Evolutionary conservation across 345 rosid species (phyloP).

Genomic region (Nasturtium officinale): DNA sequence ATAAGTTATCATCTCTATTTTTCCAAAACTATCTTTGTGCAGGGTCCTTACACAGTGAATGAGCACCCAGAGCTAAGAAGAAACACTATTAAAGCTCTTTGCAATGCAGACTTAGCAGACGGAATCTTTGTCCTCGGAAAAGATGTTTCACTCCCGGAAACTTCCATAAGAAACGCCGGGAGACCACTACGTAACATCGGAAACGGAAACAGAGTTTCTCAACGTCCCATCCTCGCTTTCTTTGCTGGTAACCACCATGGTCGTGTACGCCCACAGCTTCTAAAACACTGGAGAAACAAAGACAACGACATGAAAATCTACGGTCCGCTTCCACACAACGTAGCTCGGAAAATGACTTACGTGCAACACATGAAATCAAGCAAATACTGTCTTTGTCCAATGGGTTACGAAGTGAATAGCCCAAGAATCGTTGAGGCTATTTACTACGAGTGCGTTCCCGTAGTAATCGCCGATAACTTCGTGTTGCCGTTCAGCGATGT

Average conservation of each 20-base stretch:
- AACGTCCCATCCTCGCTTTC: slow-evolving; percentile 87
- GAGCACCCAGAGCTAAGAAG: slow-evolving; percentile 63
- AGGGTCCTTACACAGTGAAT: slow-evolving; percentile 85
- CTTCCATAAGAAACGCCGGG: slow-evolving; percentile 66
- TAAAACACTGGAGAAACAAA: slow-evolving; percentile 73
- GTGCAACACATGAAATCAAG: slow-evolving; percentile 92
- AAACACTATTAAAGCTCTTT: slow-evolving; percentile 75
- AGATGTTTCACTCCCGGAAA: slow-evolving; percentile 90
- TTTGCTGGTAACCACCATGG: slow-evolving; percentile 92
- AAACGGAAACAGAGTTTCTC: slow-evolving; percentile 70
- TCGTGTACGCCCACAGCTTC: slow-evolving; percentile 74
- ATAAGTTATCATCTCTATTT: background rate
- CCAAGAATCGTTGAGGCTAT: slow-evolving; percentile 88
- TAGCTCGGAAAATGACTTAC: slow-evolving; percentile 67
- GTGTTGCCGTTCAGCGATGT: slow-evolving; percentile 76
- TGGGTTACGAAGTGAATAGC: slow-evolving; percentile 94
- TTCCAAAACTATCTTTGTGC: slow-evolving; percentile 15
- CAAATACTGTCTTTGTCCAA: slow-evolving; percentile 81
- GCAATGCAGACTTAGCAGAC: slow-evolving; percentile 84
- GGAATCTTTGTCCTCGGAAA: slow-evolving; percentile 59
- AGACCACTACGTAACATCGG: slow-evolving; percentile 72
- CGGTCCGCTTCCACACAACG: slow-evolving; percentile 59
- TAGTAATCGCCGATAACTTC: slow-evolving; percentile 87
- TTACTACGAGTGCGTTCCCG: slow-evolving; percentile 88
- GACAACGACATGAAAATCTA: slow-evolving; percentile 81